Evolutionary conservation across 768 basidiomycete genomes (phyloP), one percentile per base, ranked within the genome.

Genomic region (Hemileccinum rubropunctum): DNA sequence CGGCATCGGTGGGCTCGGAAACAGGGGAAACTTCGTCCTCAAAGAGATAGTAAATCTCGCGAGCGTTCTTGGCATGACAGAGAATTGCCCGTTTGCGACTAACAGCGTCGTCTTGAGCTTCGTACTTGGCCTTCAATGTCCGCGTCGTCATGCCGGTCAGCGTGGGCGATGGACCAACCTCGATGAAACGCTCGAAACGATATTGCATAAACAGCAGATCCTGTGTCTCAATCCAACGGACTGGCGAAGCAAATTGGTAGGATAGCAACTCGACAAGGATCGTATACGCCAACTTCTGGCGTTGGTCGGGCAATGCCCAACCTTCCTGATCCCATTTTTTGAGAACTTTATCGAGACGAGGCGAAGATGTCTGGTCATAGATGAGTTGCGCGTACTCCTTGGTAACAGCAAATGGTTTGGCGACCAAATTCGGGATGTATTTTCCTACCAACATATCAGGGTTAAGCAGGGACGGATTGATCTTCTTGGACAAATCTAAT

Each of bases 151-250:
- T 95, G 30, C 94, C 95, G 10, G 91, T 92, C 47, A 99, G 79
- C 10, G 94, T 98, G 2, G 97, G 97, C 4, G 93, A 93, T 35
- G 97, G 97, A 28, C 97, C 97, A 45, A 99, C 75, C 67, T 99
- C 97, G 60, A 99, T 87, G 61, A 98, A 78, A 14, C 97, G 85
- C 70, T 98, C 95, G 62, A 97, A 97, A 39, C 77, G 76, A 76
- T 83, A 97, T 9, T 83, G 70, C 10, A 77, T 80, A 76, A 99
- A 99, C 49, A 99, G 79, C 21, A 89, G 79, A 62, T 99, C 97
- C 66, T 99, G 97, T 0, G 95, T 99, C 74, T 98, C 91, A 61
- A 99, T 99, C 97, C 97, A 99, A 43, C 95, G 88, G 17, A 99
- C 95, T 7, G 97, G 95, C 1, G 95, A 98, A 0, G 95, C 95